Base-by-base conservation (phyloP, 1,284 basidiomycete genomes). In the Mycosarcoma maydis region DNA sequence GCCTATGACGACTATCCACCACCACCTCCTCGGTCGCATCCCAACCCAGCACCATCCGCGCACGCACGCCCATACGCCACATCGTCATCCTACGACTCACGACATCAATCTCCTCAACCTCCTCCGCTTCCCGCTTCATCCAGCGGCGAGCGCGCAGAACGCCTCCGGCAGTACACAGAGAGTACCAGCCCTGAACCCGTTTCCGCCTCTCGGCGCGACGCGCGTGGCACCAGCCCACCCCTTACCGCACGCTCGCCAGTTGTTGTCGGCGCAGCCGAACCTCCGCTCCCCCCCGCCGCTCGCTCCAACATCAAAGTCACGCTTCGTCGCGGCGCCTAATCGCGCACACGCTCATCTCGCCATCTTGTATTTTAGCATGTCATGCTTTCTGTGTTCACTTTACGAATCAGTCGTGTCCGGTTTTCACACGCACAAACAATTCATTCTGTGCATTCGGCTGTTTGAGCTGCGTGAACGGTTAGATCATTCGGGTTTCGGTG, bases 141-240 rank as follows among this genome's bases (percentile, higher is more conserved):
- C 11, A 40, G 37, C 1, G 66, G 54, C 13, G 66, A 69, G 23
- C 47, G 59, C n/a, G 52, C 66, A 3, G 66, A 69, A 24, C 34
- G 66, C 11, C 48, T 72, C 22, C 42, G 69, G 17, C 69, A 72
- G 42, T 72, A 72, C 37, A 72, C 69, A 8, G 59, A 67, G 11
- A 59, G 55, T 3, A 37, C 55, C 16, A 59, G 55, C 17, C 69
- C 69, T 19, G 69, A 72, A 58, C 49, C 66, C 3, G 39, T 43
- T 0, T 29, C 27, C 7, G 7, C 7, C 27, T 17, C 32, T 6
- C 26, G 47, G 23, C 37, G 53, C 33, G 46, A 50, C 6, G 40
- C 33, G 11, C 37, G 45, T 13, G 46, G 36, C 19, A 52, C 39
- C 0, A 44, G 45, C 14, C 48, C 48, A 1, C 30, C 61, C 9